Evolutionary conservation across 2,329 filamentous ascomycete genomes (phyloP).

Genomic region (Zopfia rhizophila): DNA sequence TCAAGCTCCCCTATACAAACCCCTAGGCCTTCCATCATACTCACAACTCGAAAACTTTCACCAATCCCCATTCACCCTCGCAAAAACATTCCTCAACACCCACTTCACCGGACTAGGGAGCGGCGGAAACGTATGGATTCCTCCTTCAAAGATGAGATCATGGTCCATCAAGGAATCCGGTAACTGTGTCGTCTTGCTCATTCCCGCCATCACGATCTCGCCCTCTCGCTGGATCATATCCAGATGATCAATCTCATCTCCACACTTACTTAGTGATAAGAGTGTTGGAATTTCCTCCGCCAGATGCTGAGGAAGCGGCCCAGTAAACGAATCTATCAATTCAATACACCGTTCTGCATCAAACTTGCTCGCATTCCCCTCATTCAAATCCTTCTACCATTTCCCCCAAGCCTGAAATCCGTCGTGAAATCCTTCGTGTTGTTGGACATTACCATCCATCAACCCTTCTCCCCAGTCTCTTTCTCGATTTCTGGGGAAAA

Average conservation of each 20-base stretch:
- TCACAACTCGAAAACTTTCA: constrained; percentile 32
- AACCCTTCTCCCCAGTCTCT: constrained; percentile 63
- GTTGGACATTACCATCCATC: constrained; percentile 64
- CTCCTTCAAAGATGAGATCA: constrained; percentile 28
- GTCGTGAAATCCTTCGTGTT: constrained; percentile 65
- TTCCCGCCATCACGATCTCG: constrained; percentile 29
- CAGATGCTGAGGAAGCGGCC: constrained; percentile 35
- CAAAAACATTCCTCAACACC: constrained; percentile 72
- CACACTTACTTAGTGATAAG: constrained; percentile 31
- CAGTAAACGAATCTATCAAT: constrained; percentile 43
- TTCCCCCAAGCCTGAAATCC: constrained; percentile 64
- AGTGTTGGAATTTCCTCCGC: constrained; percentile 38
- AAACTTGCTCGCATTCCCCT: constrained; percentile 24
- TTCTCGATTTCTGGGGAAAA: constrained; percentile 67
- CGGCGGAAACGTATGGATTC: constrained; percentile 23
- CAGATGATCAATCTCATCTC: constrained; percentile 29
- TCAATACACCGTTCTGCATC: constrained; percentile 25
- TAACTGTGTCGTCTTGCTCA: constrained; percentile 20
- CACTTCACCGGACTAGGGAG: constrained; percentile 69
- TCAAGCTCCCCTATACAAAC: constrained; percentile 8
- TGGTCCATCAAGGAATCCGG: constrained; percentile 27
- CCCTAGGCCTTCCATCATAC: constrained; percentile 26
- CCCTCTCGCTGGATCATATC: constrained; percentile 32
- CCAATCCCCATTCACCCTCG: constrained; percentile 61
- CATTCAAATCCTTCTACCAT: constrained; percentile 59